Percentiles rank a stretch among this genome's conserved stretches.
These are phyloP conservation scores for Symmetrospora coprosmae DNA, from an alignment of 768 basidiomycete genomes.

Conservation along the genomic window DNA sequence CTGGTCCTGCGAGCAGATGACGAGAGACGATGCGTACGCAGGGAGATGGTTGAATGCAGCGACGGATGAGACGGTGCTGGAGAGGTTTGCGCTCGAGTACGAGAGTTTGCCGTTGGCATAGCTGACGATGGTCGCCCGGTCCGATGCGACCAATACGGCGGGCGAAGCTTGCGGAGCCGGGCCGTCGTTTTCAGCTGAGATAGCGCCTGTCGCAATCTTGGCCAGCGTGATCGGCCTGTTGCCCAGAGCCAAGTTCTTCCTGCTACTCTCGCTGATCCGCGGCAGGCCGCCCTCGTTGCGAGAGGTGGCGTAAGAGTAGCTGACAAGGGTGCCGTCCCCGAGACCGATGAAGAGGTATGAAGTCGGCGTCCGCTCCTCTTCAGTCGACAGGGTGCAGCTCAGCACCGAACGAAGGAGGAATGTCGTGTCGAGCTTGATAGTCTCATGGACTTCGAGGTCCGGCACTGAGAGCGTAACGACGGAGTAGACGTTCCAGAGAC, in stretches of 20 bases:
- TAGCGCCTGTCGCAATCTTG: conserved; percentile 37
- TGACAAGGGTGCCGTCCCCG: conserved; percentile 56
- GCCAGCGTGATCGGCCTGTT: conserved; percentile 52
- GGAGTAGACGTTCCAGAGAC: conserved; percentile 59
- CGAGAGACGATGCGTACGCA: conserved; percentile 45
- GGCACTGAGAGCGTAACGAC: conserved; percentile 46
- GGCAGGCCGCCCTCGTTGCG: no score
- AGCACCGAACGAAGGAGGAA: conserved; percentile 38
- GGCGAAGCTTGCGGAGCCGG: conserved; percentile 35
- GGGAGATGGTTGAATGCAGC: conserved; percentile 44
- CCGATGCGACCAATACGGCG: conserved; percentile 58
- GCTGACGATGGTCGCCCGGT: conserved; percentile 54
- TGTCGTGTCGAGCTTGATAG: conserved; percentile 40
- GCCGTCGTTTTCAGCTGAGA: conserved; percentile 25
- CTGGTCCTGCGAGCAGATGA: conserved; percentile 46
- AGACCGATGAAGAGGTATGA: conserved; percentile 52
- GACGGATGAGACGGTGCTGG: conserved; percentile 49
- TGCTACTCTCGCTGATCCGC: conserved; percentile 37
- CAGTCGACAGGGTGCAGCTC: conserved; percentile 49
- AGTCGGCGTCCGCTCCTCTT: not conserved
- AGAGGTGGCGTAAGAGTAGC: conserved; percentile 41
- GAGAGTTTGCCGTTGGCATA: conserved; percentile 51
- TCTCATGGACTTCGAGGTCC: conserved; percentile 28
- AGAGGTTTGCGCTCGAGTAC: conserved; percentile 58
- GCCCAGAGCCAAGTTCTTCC: conserved; percentile 54